A percentile compares a stretch with the other conserved stretches of the same genome.
These are phyloP conservation scores for Euclidium syriacum DNA, from an alignment of 345 rosid species.

Conservation along the genomic window DNA sequence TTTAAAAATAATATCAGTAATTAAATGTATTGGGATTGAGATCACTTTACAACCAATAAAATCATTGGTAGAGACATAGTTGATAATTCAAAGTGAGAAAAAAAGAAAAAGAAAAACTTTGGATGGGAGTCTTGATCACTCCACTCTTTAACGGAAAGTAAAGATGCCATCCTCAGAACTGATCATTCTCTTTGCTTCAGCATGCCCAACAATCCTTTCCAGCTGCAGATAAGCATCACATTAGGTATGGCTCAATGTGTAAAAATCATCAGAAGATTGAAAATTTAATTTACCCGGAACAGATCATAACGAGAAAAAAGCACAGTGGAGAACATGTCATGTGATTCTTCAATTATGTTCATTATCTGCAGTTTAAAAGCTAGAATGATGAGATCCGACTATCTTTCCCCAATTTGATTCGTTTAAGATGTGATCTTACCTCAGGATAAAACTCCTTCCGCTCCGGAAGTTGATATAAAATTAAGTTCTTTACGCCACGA, in stretches of 20 bases:
- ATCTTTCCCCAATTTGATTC: not conserved
- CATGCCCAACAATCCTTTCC: slow-evolving; percentile 74
- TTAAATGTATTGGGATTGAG: too few relatives aligned
- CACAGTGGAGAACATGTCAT: slow-evolving; percentile 64
- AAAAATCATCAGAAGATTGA: not conserved
- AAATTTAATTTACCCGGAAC: slow-evolving; percentile 50
- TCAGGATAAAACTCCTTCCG: slow-evolving; percentile 92
- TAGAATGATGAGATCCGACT: not conserved
- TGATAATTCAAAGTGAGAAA: too few relatives aligned
- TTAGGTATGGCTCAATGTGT: too few relatives aligned
- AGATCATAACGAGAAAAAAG: slow-evolving; percentile 70
- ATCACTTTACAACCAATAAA: too few relatives aligned
- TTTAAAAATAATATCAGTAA: too few relatives aligned
- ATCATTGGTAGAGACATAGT: too few relatives aligned
- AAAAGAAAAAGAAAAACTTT: not conserved
- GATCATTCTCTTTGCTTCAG: slow-evolving; percentile 57
- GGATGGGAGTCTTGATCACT: too few relatives aligned
- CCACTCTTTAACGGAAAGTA: slow-evolving; percentile 47
- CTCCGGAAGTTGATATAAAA: slow-evolving; percentile 85
- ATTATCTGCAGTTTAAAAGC: slow-evolving; percentile 53
- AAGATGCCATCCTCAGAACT: slow-evolving; percentile 65
- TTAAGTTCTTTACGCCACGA: slow-evolving; percentile 76
- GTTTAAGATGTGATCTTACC: slow-evolving; percentile 37
- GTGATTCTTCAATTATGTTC: slow-evolving; percentile 75
- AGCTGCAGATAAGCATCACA: slow-evolving; percentile 38